These are phyloP conservation scores for Saccharomyces hybrid DNA, from an alignment of 1,139 yeast species.

Conservation along the genomic window DNA sequence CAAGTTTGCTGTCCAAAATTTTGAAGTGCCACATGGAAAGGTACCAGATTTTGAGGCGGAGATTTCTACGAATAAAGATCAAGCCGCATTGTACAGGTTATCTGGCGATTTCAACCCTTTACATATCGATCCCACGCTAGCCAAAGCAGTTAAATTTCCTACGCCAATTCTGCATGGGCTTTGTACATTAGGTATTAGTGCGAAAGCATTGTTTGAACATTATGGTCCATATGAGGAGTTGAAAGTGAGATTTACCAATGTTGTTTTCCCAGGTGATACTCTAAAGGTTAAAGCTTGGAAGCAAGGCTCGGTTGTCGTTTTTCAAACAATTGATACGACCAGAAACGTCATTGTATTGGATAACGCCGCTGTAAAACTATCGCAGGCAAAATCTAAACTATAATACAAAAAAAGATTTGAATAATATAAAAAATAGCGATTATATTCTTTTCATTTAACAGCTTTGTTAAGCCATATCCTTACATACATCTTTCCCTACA, in stretches of 20 bases:
- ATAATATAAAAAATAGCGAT: neutral
- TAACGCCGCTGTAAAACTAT: conserved; percentile 78
- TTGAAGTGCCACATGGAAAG: conserved; percentile 53
- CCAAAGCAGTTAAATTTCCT: conserved; percentile 81
- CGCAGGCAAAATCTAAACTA: conserved; percentile 22
- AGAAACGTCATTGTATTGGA: conserved; percentile 74
- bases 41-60: conserved; percentile 61
- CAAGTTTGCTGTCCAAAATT: conserved; percentile 55
- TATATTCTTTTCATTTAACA: neutral
- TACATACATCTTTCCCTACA: neutral
- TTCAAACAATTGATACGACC: conserved; percentile 79
- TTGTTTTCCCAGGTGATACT: conserved; percentile 96
- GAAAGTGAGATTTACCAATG: conserved; percentile 85
- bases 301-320: conserved; percentile 58
- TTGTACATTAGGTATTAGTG: conserved; percentile 78
- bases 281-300: conserved; percentile 82
- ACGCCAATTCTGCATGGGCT: conserved; percentile 90
- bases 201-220: conserved; percentile 68
- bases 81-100: conserved; percentile 84
- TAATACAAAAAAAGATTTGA: conserved; percentile 6
- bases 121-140: conserved; percentile 89
- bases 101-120: conserved; percentile 94
- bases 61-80: conserved; percentile 59
- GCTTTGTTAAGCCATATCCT: neutral
- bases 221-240: conserved; percentile 79